Evolutionary conservation across 1,139 yeast species (phyloP).

Genomic region (Pichia sp.): DNA sequence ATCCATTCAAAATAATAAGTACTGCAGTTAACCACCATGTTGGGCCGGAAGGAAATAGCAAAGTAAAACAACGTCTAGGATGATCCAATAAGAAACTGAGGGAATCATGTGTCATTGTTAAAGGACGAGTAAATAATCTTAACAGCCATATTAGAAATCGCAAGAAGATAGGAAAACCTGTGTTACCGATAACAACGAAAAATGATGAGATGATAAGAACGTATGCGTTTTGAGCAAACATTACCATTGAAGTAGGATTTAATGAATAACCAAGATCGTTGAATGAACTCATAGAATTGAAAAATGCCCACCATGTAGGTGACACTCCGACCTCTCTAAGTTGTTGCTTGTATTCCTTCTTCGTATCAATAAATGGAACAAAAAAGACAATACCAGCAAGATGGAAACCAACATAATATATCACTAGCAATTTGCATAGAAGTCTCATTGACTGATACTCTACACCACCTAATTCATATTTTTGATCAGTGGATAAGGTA

Average conservation of each 20-base stretch:
- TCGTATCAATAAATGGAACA: constrained; percentile 60
- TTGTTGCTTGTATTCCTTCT: constrained; percentile 39
- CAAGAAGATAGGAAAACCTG: constrained; percentile 83
- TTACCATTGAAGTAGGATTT: constrained; percentile 71
- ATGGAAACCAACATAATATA: constrained; percentile 75
- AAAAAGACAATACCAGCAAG: constrained; percentile 53
- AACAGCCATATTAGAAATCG: constrained; percentile 78
- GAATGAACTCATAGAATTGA: constrained; percentile 72
- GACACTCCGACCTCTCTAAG: constrained; percentile 54
- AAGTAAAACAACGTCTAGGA: constrained; percentile 94
- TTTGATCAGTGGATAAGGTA: constrained; percentile 74
- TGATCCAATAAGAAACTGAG: constrained; percentile 85
- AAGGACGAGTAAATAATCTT: constrained; percentile 61
- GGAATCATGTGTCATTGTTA: constrained; percentile 67
- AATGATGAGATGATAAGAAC: constrained; percentile 59
- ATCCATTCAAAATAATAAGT: constrained; percentile 62
- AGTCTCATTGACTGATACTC: constrained; percentile 87
- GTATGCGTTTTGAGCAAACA: constrained; percentile 61
- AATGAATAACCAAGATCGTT: constrained; percentile 81
- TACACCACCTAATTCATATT: constrained; percentile 94
- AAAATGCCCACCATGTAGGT: constrained; percentile 91
- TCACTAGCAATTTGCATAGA: constrained; percentile 58
- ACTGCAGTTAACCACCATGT: constrained; percentile 92
- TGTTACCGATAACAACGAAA: constrained; percentile 83
- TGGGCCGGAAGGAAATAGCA: constrained; percentile 85